Base-by-base conservation (phyloP, 106 monocot genomes). In the Apostasia ramifera region DNA sequence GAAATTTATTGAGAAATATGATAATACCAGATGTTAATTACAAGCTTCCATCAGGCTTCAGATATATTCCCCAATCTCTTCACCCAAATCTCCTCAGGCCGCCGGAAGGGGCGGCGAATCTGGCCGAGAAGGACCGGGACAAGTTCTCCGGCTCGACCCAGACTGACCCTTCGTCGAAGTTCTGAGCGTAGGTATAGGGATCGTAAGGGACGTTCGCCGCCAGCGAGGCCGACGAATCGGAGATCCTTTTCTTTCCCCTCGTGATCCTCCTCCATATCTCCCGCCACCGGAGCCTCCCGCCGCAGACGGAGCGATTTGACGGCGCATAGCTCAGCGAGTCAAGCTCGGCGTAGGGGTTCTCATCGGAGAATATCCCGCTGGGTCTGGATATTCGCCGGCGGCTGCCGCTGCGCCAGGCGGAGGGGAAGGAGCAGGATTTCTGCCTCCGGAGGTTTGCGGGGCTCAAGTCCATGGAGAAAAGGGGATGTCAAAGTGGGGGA, bases 81-180 rank as follows among this genome's bases (percentile, higher is more conserved):
- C 68, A 70, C 3, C 48, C 61, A 12, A 82, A 2, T 54, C 75
- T 67, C 67, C 61, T 53, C 44, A 84, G 8, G 6, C 79, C 47
- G 48, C 75, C 67, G 3, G 77, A 57, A 0, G 86, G 86, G 0
- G 48, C 76, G 6, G 91, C 91, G 46, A 91, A 91, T 62, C 86
- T 63, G 0, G 86, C 76, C 41, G 87, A 91, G 77, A 91, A 91
- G 11, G 91, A 87, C 53, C 87, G 63, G 1, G 77, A 64, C 57
- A 87, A 14, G 74, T 82, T 80, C 60, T 91, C 84, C 57, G 70
- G 74, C 76, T 87, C 91, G 56, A 72, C 79, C 76, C 76, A 81
- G 45, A 79, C 74, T 40, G 78, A 54, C 15, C 91, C 87, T 0
- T 91, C 87, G 50, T 91, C 91, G 68, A 91, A 91, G 60, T 91